A percentile compares a stretch with the other conserved stretches of the same genome.
Evolutionary conservation across 768 basidiomycete genomes (phyloP).

Genomic region (Leccinum variicolor): DNA sequence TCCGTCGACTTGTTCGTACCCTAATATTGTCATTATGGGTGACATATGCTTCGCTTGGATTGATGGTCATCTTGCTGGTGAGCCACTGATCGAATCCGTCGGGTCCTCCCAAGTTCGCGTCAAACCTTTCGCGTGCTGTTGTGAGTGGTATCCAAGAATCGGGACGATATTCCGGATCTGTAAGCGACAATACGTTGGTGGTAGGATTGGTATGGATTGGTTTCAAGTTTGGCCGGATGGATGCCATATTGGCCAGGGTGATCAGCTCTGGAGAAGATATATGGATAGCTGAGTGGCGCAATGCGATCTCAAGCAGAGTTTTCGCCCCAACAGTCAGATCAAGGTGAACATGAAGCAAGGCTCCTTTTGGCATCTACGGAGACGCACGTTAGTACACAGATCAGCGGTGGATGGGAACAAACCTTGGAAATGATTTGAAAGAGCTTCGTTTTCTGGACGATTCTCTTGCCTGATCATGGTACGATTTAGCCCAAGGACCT

Average conservation of each 20-base stretch:
- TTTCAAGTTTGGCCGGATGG: conserved; percentile 50
- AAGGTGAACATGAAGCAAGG: conserved; percentile 70
- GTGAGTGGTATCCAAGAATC: conserved; percentile 53
- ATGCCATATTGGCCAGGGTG: conserved; percentile 38
- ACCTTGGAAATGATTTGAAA: conserved; percentile 64
- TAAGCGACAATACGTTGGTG: conserved; percentile 26
- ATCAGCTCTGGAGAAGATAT: conserved; percentile 45
- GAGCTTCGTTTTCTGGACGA: conserved; percentile 59
- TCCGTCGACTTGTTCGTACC: conserved; percentile 31
- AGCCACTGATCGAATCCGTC: conserved; percentile 71
- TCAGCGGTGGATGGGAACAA: background rate
- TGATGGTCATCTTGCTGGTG: conserved; percentile 56
- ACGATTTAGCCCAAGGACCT: background rate
- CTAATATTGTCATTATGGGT: conserved; percentile 70
- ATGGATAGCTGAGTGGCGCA: conserved; percentile 59
- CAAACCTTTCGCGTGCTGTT: conserved; percentile 53
- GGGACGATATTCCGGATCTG: conserved; percentile 40
- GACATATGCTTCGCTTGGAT: conserved; percentile 66
- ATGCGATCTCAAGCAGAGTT: conserved; percentile 50
- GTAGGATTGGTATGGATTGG: conserved; percentile 37
- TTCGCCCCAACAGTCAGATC: conserved; percentile 63
- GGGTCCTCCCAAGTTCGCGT: conserved; percentile 50
- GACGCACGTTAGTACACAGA: background rate
- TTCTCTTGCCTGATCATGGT: conserved; percentile 40
- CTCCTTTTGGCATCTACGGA: conserved; percentile 76